Evolutionary conservation across 2,329 filamentous ascomycete species (phyloP).

Genomic region (Boeremia exigua): DNA sequence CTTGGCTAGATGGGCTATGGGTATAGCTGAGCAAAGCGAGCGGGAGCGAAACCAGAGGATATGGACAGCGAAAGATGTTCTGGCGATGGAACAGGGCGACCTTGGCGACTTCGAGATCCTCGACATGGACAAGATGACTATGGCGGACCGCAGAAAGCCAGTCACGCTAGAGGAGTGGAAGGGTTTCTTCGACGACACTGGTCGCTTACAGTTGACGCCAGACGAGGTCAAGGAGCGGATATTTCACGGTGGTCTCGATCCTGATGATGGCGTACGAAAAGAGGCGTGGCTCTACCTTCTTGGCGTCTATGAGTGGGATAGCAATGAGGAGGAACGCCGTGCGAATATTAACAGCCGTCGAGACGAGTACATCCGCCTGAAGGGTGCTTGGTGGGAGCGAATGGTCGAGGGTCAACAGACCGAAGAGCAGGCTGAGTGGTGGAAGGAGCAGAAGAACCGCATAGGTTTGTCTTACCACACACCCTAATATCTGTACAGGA

Average conservation of each 20-base stretch:
- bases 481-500: neutral
- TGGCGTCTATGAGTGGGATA: conserved; percentile 92
- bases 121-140: conserved; percentile 75
- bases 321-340: conserved; percentile 81
- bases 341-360: conserved; percentile 82
- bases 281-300: conserved; percentile 96
- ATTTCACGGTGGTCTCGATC: conserved; percentile 89
- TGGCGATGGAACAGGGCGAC: conserved; percentile 92
- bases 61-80: conserved; percentile 90
- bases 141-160: conserved; percentile 77
- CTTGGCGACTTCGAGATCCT: conserved; percentile 96
- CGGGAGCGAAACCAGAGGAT: conserved; percentile 82
- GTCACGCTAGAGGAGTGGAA: conserved; percentile 89
- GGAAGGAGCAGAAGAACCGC: conserved; percentile 89
- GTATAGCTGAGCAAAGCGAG: conserved; percentile 96
- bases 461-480: conserved; percentile 73
- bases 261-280: conserved; percentile 90
- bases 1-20: conserved; percentile 96
- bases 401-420: conserved; percentile 82
- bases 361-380: conserved; percentile 92
- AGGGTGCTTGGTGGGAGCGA: conserved; percentile 95
- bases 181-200: conserved; percentile 83
- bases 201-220: conserved; percentile 76
- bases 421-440: conserved; percentile 88
- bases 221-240: conserved; percentile 98